Base-by-base conservation (phyloP, 192 early-diverging fungal species). In the Umbelopsis sp. region DNA sequence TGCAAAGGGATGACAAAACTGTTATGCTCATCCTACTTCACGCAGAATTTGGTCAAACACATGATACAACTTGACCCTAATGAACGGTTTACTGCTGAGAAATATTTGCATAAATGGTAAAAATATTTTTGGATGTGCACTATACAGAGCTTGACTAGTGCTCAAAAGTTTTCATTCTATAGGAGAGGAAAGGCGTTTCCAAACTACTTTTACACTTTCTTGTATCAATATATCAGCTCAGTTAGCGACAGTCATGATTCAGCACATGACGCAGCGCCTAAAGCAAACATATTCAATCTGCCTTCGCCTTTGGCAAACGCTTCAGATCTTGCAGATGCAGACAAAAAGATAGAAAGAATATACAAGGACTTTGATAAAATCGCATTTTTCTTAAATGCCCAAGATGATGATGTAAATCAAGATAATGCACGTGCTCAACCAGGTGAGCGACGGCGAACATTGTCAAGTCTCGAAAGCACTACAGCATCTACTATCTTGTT, bases 1-100 rank as follows among this genome's bases (percentile, higher is more conserved):
- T 4, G 38, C 12, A 11, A 41, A 41, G 38, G 38, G 4, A 41
- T 41, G 38, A 11, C 38, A 5, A 41, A 41, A 11, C 38, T 41
- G 38, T 5, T 41, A 41, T 41, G 12, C 12, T 41, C 38, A 41
- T 41, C 7, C 38, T 11, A 11, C 25, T 20, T 66, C 7, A 21
- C 31, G 69, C 53, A 92, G 81, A 83, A 52, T 49, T 69, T 99
- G 76, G 85, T 99, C 9, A 81, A 75, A 68, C 88, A 92, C 71
- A 99, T 99, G 97, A 94, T 97, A 49, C 89, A 93, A 68, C 82
- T 93, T 11, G 89, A 96, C 66, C 95, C 95, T 36, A 76, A 75
- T 10, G 83, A 91, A 53, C 82, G 97, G 41, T 82, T 81, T 32
- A 83, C 90, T 6, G 96, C 95, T 1, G 89, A 90, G 25, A 82